A percentile compares a stretch with the other conserved stretches of the same genome.
These are phyloP conservation scores for Starmera amethionina DNA, from an alignment of 805 yeast genomes.

Conservation along the genomic window DNA sequence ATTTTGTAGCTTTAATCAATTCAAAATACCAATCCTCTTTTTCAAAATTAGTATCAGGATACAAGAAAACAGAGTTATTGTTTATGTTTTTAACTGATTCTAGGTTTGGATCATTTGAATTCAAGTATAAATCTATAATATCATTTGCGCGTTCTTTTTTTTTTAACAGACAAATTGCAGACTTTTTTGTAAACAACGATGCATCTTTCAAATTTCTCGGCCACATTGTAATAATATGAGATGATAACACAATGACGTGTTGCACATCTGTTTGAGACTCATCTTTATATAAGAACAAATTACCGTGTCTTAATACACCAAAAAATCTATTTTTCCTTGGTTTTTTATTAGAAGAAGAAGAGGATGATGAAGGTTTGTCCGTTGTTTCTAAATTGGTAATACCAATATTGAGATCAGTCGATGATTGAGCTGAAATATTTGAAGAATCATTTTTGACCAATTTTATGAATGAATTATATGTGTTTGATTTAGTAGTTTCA, in stretches of 20 bases:
- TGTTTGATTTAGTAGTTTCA: conserved; percentile 12
- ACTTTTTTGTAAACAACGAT: conserved; percentile 67
- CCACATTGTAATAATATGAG: conserved; percentile 72
- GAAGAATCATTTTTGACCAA: conserved; percentile 28
- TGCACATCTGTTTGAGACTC: conserved; percentile 53
- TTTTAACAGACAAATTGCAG: conserved; percentile 67
- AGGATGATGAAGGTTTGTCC: too few relatives aligned
- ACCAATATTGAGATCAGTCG: too few relatives aligned
- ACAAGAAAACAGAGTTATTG: conserved; percentile 39
- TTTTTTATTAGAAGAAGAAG: conserved; percentile 9
- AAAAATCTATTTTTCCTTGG: conserved; percentile 48
- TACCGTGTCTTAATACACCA: conserved; percentile 78
- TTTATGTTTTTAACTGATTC: conserved; percentile 18
- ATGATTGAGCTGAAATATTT: too few relatives aligned
- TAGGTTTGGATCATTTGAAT: conserved; percentile 23
- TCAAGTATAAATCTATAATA: too few relatives aligned
- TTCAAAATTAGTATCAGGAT: conserved; percentile 67
- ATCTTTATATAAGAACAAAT: conserved; percentile 74
- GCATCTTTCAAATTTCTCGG: conserved; percentile 71
- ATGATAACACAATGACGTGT: conserved; percentile 70
- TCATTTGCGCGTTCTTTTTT: conserved; percentile 23
- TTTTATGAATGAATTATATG: conserved; percentile 52
- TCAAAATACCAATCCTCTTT: conserved; percentile 94
- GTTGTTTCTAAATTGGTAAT: too few relatives aligned
- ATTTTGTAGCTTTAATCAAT: conserved; percentile 65